Percentiles rank a stretch among this genome's conserved stretches.
Evolutionary conservation across 441 rosid species (phyloP).

Genomic region (Omphalea diandra): DNA sequence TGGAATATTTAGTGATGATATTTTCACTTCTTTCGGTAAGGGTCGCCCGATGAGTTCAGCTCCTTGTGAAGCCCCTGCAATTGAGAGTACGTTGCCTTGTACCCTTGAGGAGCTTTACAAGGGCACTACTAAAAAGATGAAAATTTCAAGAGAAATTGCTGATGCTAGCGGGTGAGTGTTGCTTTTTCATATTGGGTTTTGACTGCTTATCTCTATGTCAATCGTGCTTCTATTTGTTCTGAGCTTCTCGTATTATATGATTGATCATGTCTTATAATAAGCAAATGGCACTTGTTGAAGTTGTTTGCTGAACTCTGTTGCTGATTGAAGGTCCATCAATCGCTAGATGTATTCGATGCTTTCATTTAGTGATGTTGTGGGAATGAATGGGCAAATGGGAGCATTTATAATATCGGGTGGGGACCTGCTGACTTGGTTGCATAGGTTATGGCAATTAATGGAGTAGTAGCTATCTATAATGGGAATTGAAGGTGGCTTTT

Average conservation of each 20-base stretch:
- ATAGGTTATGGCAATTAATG: too few relatives aligned
- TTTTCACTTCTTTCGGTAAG: constrained; percentile 48
- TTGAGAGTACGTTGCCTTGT: constrained; percentile 68
- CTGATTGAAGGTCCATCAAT: background rate
- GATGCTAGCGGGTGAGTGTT: constrained; percentile 68
- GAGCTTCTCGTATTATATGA: background rate
- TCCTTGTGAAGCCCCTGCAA: constrained; percentile 60
- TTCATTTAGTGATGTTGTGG: background rate
- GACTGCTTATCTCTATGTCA: too few relatives aligned
- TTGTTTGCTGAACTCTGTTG: background rate
- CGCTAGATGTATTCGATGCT: background rate
- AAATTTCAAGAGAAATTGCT: constrained; percentile 68
- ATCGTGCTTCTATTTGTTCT: background rate
- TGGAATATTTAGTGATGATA: constrained; percentile 61
- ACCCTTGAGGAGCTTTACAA: constrained; percentile 73
- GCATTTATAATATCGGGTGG: too few relatives aligned
- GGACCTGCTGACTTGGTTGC: too few relatives aligned
- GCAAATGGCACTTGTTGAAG: background rate
- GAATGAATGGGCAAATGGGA: too few relatives aligned
- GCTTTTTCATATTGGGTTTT: background rate
- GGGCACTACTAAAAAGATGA: constrained; percentile 84
- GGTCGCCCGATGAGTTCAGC: constrained; percentile 43
- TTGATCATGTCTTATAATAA: too few relatives aligned
- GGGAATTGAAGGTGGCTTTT: too few relatives aligned
- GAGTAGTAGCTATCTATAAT: too few relatives aligned